A percentile compares a stretch with the other conserved stretches of the same genome.
Conservation (phyloP, 768 basidiomycete species). For the Sporobolomyces pararoseus region DNA sequence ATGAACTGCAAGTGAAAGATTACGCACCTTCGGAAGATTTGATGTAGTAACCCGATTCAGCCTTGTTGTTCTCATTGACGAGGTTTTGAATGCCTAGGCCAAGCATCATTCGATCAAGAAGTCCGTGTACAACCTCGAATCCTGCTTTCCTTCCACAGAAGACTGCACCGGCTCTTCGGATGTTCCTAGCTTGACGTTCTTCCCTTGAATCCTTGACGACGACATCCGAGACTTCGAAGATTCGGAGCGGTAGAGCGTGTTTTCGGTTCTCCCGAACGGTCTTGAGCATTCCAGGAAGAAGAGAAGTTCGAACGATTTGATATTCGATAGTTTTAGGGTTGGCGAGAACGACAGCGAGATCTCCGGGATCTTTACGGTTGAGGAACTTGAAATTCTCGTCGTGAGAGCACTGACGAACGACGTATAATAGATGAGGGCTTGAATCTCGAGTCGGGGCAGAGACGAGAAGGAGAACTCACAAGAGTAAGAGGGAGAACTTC, state of each 20-base stretch:
- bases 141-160: slow-evolving; percentile 97
- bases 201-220: slow-evolving; percentile 74
- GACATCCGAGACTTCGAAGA: slow-evolving; percentile 92
- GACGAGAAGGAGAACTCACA: slow-evolving; percentile 55
- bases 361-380: slow-evolving; percentile 77
- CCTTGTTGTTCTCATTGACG: slow-evolving; percentile 57
- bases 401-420: slow-evolving; percentile 72
- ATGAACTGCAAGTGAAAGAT: neutral
- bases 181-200: slow-evolving; percentile 83
- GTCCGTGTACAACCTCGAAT: slow-evolving; percentile 88
- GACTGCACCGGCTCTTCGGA: slow-evolving; percentile 78
- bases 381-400: slow-evolving; percentile 97
- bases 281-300: slow-evolving; percentile 92
- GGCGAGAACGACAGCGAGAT: slow-evolving; percentile 79
- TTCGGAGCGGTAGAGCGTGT: slow-evolving; percentile 81
- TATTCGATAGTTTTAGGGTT: slow-evolving; percentile 98
- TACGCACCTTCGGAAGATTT: slow-evolving; percentile 72
- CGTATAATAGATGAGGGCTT: too few relatives aligned
- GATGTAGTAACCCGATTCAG: slow-evolving; percentile 82
- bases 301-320: slow-evolving; percentile 93
- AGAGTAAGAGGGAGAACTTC: slow-evolving; percentile 92
- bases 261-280: slow-evolving; percentile 94
- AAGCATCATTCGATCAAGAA: slow-evolving; percentile 91
- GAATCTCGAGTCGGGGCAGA: too few relatives aligned
- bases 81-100: slow-evolving; percentile 89